Conservation (phyloP, 1,139 yeast species). For the Blastobotrys elegans region DNA sequence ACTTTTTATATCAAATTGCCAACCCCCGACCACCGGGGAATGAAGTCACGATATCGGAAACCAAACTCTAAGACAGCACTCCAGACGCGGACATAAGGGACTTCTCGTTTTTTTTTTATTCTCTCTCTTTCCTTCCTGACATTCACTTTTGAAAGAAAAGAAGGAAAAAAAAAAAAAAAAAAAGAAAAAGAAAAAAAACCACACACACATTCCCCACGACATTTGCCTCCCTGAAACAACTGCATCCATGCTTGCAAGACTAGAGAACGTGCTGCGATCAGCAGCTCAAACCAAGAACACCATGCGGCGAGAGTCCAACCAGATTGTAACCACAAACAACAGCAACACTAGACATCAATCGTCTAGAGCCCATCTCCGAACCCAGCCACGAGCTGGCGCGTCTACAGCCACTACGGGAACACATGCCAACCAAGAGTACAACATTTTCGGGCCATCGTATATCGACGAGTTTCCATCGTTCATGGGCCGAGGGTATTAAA, state of each 20-base stretch:
- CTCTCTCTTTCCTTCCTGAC: too few species aligned
- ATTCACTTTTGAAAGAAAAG: too few species aligned
- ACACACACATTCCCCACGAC: too few species aligned
- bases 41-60: too few species aligned
- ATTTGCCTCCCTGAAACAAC: too few species aligned
- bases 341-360: not conserved
- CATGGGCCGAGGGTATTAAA: constrained; percentile 2
- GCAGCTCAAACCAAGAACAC: not conserved
- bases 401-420: not conserved
- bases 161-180: too few species aligned
- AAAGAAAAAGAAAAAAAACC: too few species aligned
- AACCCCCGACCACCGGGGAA: too few species aligned
- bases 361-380: not conserved
- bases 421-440: not conserved
- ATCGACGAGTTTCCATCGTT: constrained; percentile 1
- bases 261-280: not conserved
- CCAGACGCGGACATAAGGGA: too few species aligned
- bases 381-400: not conserved
- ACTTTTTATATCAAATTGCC: too few species aligned
- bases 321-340: not conserved
- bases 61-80: too few species aligned
- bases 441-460: not conserved
- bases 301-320: not conserved
- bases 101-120: too few species aligned
- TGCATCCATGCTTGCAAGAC: not conserved